A percentile compares a stretch with the other conserved stretches of the same genome.
Evolutionary conservation across 306 rosid genomes (phyloP).

Genomic region (Trifolium pratense): DNA sequence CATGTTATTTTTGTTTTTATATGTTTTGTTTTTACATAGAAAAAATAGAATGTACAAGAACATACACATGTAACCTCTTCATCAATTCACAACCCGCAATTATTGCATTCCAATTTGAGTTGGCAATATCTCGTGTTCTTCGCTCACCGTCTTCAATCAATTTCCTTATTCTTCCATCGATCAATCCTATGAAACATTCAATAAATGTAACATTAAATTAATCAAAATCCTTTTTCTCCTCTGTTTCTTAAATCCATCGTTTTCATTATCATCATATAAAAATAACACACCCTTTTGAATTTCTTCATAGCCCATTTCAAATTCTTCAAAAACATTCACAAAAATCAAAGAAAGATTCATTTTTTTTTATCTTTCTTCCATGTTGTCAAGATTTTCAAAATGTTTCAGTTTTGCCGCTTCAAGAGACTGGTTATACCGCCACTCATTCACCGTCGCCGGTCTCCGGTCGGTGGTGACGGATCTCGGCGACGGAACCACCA

Average conservation of each 20-base stretch:
- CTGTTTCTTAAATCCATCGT: neutral
- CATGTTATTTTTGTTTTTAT: neutral
- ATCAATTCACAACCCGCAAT: too few relatives aligned
- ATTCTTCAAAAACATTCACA: neutral
- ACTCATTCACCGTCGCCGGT: constrained; percentile 57
- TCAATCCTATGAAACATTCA: neutral
- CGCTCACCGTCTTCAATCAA: too few relatives aligned
- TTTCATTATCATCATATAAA: neutral
- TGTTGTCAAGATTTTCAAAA: constrained; percentile 45
- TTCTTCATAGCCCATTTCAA: constrained; percentile 11
- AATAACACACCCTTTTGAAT: neutral
- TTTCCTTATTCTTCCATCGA: neutral
- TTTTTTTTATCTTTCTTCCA: neutral
- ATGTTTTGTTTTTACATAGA: too few relatives aligned
- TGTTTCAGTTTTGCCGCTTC: constrained; percentile 68
- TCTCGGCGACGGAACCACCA: constrained; percentile 66
- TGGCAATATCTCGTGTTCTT: too few relatives aligned
- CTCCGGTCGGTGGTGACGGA: constrained; percentile 57
- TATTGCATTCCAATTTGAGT: too few relatives aligned
- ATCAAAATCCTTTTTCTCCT: neutral
- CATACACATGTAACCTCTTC: too few relatives aligned
- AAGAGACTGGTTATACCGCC: constrained; percentile 63
- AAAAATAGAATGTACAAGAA: too few relatives aligned
- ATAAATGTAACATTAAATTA: neutral
- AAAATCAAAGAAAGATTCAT: neutral